Percentiles rank a stretch among this genome's conserved stretches.
phyloP scores from a whole-genome alignment of 352 stramenopile genomes.

The Elongisporangium anandrum region DNA sequence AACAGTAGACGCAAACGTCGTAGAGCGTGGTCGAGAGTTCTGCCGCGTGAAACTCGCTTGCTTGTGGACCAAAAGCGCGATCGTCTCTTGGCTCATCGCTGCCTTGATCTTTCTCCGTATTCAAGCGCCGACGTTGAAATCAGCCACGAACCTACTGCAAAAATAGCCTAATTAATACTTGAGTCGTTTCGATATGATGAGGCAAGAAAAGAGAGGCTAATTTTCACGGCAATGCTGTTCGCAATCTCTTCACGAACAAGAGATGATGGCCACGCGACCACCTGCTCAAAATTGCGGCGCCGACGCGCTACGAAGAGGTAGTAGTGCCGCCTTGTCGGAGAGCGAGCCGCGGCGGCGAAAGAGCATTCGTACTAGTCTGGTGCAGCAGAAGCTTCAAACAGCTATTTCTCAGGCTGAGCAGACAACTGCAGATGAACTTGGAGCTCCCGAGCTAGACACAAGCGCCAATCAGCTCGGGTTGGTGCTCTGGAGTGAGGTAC shows the following conservation, averaged over 20 bases:
- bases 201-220: neutral
- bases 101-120: neutral
- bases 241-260: neutral
- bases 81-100: constrained; percentile 20
- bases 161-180: constrained; percentile 1
- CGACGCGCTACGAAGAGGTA: neutral
- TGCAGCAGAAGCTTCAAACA: constrained; percentile 62
- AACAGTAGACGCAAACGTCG: constrained; percentile 33
- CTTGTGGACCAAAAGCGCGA: constrained; percentile 29
- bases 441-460: constrained; percentile 7
- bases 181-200: constrained; percentile 1
- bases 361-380: constrained; percentile 28
- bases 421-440: constrained; percentile 18
- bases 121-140: neutral
- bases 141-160: neutral
- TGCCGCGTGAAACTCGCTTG: constrained; percentile 28
- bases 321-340: neutral
- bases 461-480: constrained; percentile 13
- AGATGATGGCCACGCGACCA: neutral
- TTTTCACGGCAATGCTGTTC: neutral
- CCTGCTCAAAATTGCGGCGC: neutral
- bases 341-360: constrained; percentile 2
- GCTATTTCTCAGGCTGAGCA: constrained; percentile 55
- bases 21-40: constrained; percentile 16
- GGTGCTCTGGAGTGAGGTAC: neutral